Percentiles rank a stretch among this genome's conserved stretches.
phyloP scores from a whole-genome alignment of 2,329 filamentous ascomycete genomes.

The Alternaria ventricosa region DNA sequence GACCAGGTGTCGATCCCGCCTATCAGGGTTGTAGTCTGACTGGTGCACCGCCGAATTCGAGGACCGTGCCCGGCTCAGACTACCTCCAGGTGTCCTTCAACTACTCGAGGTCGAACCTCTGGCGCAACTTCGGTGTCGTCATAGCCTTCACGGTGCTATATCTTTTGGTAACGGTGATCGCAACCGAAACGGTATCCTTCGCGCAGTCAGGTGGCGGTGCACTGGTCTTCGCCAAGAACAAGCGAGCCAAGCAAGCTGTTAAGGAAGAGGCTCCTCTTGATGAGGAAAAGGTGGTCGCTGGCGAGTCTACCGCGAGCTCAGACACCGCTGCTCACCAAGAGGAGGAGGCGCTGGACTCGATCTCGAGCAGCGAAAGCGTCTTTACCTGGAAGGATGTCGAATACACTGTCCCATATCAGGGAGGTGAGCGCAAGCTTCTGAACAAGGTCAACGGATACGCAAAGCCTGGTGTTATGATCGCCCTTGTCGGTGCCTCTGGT shows the following conservation, averaged over 20 bases:
- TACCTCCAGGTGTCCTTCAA: constrained; percentile 64
- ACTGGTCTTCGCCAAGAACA: constrained; percentile 74
- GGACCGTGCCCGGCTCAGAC: constrained; percentile 59
- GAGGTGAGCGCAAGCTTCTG: constrained; percentile 67
- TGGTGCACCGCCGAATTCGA: constrained; percentile 61
- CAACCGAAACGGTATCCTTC: constrained; percentile 72
- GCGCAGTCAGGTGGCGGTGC: constrained; percentile 69
- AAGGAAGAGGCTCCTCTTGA: constrained; percentile 57
- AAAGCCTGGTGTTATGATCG: constrained; percentile 80
- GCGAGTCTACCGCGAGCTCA: constrained; percentile 30
- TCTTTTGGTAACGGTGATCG: constrained; percentile 72
- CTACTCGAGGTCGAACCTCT: constrained; percentile 65
- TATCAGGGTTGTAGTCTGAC: constrained; percentile 69
- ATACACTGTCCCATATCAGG: constrained; percentile 74
- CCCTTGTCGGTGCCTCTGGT: constrained; percentile 79
- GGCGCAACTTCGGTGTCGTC: constrained; percentile 79
- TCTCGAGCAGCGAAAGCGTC: constrained; percentile 47
- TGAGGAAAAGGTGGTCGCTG: constrained; percentile 61
- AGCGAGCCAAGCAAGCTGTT: constrained; percentile 62
- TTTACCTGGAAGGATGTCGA: constrained; percentile 53
- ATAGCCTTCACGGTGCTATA: constrained; percentile 79
- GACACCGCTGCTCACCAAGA: constrained; percentile 32
- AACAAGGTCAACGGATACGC: constrained; percentile 78
- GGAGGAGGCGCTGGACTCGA: constrained; percentile 42
- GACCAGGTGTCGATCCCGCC: constrained; percentile 60